Conservation (phyloP, 1,139 yeast genomes). For the Yamadazyma sp. region DNA sequence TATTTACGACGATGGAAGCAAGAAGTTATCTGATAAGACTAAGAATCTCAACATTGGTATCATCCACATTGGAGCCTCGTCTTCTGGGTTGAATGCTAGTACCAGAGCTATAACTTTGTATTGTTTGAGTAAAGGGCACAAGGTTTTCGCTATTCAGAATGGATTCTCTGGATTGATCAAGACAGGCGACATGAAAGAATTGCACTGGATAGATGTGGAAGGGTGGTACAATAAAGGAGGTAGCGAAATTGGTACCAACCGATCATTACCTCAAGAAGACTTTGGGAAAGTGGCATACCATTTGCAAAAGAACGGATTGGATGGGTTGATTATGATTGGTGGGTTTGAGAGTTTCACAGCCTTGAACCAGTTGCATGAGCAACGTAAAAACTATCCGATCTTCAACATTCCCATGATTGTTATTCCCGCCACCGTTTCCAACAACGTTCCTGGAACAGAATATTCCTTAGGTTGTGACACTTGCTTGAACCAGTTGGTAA, state of each 20-base stretch:
- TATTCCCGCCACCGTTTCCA: slow-evolving; percentile 87
- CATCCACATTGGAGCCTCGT: slow-evolving; percentile 93
- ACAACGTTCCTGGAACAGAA: slow-evolving; percentile 83
- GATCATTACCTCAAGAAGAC: slow-evolving; percentile 80
- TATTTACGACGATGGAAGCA: slow-evolving; percentile 64
- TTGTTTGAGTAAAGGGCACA: slow-evolving; percentile 89
- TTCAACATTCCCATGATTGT: slow-evolving; percentile 93
- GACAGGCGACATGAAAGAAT: slow-evolving; percentile 71
- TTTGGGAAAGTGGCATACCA: slow-evolving; percentile 87
- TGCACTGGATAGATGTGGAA: slow-evolving; percentile 84
- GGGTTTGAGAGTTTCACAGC: slow-evolving; percentile 94
- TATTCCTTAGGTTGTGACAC: slow-evolving; percentile 79
- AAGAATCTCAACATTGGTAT: slow-evolving; percentile 71
- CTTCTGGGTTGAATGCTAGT: slow-evolving; percentile 94
- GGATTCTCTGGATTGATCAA: slow-evolving; percentile 90
- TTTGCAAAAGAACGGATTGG: slow-evolving; percentile 79
- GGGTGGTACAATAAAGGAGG: slow-evolving; percentile 94
- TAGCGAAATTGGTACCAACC: slow-evolving; percentile 91
- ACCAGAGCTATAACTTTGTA: slow-evolving; percentile 89
- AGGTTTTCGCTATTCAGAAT: slow-evolving; percentile 81
- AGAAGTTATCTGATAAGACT: slow-evolving; percentile 45
- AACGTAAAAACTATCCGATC: slow-evolving; percentile 76
- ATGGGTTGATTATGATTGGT: slow-evolving; percentile 87
- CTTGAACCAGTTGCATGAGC: slow-evolving; percentile 72
- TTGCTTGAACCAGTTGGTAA: slow-evolving; percentile 70